A percentile compares a stretch with the other conserved stretches of the same genome.
Evolutionary conservation across 306 rosid species (phyloP).

Genomic region (Fragaria nilgerrensis): DNA sequence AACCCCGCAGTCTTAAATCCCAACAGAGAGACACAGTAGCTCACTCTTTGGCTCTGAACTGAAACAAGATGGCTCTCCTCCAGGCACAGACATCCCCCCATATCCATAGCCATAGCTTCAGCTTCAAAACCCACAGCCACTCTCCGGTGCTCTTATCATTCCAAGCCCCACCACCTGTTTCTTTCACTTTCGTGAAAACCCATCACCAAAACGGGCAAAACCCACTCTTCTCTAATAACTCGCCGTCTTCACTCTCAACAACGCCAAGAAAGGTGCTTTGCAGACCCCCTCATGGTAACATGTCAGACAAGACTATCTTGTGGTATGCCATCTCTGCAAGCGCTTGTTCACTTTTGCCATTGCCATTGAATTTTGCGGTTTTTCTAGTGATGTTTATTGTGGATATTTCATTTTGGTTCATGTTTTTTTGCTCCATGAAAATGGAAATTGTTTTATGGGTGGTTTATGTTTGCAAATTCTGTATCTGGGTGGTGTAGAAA

Average conservation of each 20-base stretch:
- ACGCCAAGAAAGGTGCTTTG: conserved; percentile 56
- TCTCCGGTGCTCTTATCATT: conserved; percentile 31
- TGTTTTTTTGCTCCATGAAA: not conserved
- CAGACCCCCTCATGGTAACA: conserved; percentile 65
- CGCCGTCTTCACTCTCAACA: conserved; percentile 45
- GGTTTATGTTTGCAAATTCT: not conserved
- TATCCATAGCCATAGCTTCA: not conserved
- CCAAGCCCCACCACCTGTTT: conserved; percentile 25
- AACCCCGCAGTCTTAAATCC: not conserved
- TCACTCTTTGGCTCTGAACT: not conserved
- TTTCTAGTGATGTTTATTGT: not conserved
- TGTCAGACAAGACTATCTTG: conserved; percentile 75
- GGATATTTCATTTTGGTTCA: not conserved
- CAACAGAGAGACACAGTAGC: not conserved
- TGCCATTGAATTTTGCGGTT: not conserved
- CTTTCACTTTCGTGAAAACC: conserved; percentile 34
- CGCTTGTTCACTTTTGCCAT: not conserved
- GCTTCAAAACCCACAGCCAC: conserved; percentile 3
- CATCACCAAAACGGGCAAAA: conserved; percentile 43
- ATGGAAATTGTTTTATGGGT: not conserved
- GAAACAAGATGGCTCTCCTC: conserved; percentile 46
- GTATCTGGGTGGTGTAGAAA: not conserved
- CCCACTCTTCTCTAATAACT: conserved; percentile 42
- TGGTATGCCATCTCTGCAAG: conserved; percentile 40
- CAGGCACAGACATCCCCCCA: conserved; percentile 30